phyloP scores from a whole-genome alignment of 441 rosid genomes.

The Francoa sonchifolia region DNA sequence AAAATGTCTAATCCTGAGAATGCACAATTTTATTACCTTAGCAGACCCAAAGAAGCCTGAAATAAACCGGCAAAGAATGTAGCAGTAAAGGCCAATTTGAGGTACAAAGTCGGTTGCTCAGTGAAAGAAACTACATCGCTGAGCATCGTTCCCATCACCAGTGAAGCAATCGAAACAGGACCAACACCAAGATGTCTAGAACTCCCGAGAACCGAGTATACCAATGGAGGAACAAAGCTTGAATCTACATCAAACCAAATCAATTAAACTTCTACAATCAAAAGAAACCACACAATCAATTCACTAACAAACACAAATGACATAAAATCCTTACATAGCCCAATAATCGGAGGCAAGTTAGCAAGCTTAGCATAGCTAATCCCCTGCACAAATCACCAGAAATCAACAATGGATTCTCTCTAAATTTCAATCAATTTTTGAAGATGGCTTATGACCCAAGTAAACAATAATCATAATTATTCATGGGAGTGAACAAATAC shows the following conservation, averaged over 20 bases:
- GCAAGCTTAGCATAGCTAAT: conserved; percentile 98
- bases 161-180: conserved; percentile 94
- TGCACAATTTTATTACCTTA: conserved; percentile 39
- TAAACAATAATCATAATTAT: too few species aligned
- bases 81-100: conserved; percentile 80
- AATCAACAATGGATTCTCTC: background rate
- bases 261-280: background rate
- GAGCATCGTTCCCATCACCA: conserved; percentile 95
- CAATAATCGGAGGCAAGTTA: conserved; percentile 82
- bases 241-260: conserved; percentile 49
- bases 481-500: too few species aligned
- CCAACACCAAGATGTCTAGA: conserved; percentile 88
- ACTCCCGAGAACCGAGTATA: conserved; percentile 86
- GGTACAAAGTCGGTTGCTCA: conserved; percentile 60
- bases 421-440: background rate
- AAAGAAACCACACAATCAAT: background rate
- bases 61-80: conserved; percentile 94
- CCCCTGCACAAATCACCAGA: conserved; percentile 38
- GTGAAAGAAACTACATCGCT: conserved; percentile 55
- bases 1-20: too few species aligned
- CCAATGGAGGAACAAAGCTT: conserved; percentile 92
- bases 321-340: conserved; percentile 57
- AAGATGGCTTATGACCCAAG: too few species aligned
- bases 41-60: conserved; percentile 87
- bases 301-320: background rate